Conservation (phyloP, 2,329 filamentous ascomycete species). For the Lecanoromycetidae sp. region DNA sequence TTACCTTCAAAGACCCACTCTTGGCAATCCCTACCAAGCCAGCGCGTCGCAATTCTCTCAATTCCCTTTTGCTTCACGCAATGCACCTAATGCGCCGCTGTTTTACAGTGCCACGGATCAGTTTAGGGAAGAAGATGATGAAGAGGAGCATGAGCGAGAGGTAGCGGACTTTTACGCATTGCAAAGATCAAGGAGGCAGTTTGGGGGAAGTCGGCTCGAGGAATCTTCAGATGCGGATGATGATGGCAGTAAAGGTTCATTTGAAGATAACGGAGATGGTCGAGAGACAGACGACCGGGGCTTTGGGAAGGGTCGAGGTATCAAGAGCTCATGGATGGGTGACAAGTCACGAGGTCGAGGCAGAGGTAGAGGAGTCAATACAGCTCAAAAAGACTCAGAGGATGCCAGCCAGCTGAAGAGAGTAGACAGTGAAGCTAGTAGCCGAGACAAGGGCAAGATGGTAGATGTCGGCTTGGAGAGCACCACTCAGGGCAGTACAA, state of each 20-base stretch:
- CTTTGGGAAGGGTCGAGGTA: constrained; percentile 36
- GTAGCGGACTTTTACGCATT: constrained; percentile 90
- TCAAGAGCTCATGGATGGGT: constrained; percentile 46
- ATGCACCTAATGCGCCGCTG: constrained; percentile 72
- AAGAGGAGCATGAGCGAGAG: constrained; percentile 78
- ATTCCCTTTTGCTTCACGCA: constrained; percentile 69
- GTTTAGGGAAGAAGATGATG: constrained; percentile 85
- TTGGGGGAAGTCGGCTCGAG: constrained; percentile 69
- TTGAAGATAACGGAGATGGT: constrained; percentile 43
- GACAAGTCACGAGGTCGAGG: constrained; percentile 30
- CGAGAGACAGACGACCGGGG: constrained; percentile 29
- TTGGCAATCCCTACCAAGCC: constrained; percentile 68
- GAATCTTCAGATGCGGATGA: constrained; percentile 78
- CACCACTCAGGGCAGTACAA: constrained; percentile 37
- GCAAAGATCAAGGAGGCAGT: constrained; percentile 77
- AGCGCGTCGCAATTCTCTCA: constrained; percentile 57
- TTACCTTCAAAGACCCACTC: constrained; percentile 37
- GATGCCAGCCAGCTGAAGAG: constrained; percentile 8
- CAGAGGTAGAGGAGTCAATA: constrained; percentile 25
- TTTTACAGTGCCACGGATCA: constrained; percentile 88
- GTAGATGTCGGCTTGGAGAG: constrained; percentile 78
- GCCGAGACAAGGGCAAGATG: constrained; percentile 54
- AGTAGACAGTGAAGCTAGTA: constrained; percentile 32
- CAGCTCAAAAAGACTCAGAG: constrained; percentile 25
- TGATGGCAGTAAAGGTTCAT: constrained; percentile 45